Conservation (phyloP, 208 protist genomes). For the Acanthamoeba castellanii region DNA sequence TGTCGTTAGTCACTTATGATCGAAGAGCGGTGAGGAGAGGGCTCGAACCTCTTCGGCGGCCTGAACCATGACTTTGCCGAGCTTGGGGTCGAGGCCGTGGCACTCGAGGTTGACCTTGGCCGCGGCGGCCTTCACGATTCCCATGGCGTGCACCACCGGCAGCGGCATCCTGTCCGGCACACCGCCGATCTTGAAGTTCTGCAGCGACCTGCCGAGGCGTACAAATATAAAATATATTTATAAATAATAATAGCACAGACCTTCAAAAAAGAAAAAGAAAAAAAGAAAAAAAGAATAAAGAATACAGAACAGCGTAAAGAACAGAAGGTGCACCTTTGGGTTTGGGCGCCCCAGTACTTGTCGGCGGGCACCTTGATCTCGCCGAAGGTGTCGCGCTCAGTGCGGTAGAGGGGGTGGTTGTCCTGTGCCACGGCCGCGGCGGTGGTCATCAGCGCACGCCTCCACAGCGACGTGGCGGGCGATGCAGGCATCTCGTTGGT, state of each 20-base stretch:
- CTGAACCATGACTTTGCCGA: constrained; percentile 85
- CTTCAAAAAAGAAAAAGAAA: no score
- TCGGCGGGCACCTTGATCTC: constrained; percentile 85
- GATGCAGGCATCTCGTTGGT: not conserved
- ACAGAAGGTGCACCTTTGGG: constrained; percentile 84
- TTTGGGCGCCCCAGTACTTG: constrained; percentile 91
- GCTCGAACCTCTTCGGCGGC: constrained; percentile 90
- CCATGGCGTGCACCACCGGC: constrained; percentile 87
- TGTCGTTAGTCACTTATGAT: no score
- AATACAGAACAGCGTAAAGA: not conserved
- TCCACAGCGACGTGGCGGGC: not conserved
- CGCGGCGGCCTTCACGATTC: constrained; percentile 87
- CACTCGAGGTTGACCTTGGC: constrained; percentile 87
- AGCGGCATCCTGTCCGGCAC: constrained; percentile 86
- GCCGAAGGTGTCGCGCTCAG: constrained; percentile 89
- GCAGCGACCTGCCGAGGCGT: constrained; percentile 79
- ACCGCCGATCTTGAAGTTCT: constrained; percentile 90
- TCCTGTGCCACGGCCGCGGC: not conserved
- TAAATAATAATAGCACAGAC: not conserved
- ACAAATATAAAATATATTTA: not conserved
- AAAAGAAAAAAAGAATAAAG: not conserved
- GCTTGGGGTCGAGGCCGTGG: constrained; percentile 84
- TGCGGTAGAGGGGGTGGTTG: constrained; percentile 22
- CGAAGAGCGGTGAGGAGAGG: no score
- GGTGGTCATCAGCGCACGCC: not conserved